phyloP scores from a whole-genome alignment of 345 rosid genomes.

The Lagerstroemia speciosa region DNA sequence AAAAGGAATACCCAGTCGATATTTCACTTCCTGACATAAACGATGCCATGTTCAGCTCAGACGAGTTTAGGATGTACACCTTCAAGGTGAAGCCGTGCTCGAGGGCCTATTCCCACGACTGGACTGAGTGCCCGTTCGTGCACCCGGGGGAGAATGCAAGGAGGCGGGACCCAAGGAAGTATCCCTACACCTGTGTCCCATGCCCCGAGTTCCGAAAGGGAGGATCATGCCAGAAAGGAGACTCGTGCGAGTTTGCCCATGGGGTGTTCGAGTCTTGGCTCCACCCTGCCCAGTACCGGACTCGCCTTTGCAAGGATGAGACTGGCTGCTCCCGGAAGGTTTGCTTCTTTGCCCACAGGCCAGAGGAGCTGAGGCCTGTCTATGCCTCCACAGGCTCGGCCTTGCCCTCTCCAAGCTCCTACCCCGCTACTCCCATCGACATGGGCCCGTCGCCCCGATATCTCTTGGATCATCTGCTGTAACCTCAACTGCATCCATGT shows the following conservation, averaged over 20 bases:
- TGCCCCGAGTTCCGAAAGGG: constrained; percentile 99
- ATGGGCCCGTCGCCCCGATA: constrained; percentile 54
- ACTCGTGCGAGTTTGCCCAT: constrained; percentile 88
- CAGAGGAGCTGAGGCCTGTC: constrained; percentile 80
- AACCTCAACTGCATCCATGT: constrained; percentile 62
- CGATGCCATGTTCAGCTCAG: constrained; percentile 70
- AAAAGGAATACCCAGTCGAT: constrained; percentile 82
- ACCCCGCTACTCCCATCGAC: constrained; percentile 40
- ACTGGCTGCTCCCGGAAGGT: constrained; percentile 80
- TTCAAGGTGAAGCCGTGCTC: constrained; percentile 98
- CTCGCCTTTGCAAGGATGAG: constrained; percentile 96
- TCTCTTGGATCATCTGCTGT: constrained; percentile 38
- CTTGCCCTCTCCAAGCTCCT: constrained; percentile 79
- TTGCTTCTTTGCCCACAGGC: constrained; percentile 93
- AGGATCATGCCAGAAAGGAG: constrained; percentile 84
- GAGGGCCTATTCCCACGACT: constrained; percentile 94
- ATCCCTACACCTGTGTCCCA: constrained; percentile 88
- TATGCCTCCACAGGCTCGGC: constrained; percentile 95
- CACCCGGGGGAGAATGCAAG: constrained; percentile 99
- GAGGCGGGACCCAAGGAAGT: constrained; percentile 92
- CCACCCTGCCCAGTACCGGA: constrained; percentile 92
- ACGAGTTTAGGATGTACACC: constrained; percentile 88
- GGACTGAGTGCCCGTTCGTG: constrained; percentile 98
- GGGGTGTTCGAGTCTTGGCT: constrained; percentile 99
- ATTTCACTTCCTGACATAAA: constrained; percentile 82